Conservation (phyloP, 176 grass and related monocot species). For the Pharus latifolius region DNA sequence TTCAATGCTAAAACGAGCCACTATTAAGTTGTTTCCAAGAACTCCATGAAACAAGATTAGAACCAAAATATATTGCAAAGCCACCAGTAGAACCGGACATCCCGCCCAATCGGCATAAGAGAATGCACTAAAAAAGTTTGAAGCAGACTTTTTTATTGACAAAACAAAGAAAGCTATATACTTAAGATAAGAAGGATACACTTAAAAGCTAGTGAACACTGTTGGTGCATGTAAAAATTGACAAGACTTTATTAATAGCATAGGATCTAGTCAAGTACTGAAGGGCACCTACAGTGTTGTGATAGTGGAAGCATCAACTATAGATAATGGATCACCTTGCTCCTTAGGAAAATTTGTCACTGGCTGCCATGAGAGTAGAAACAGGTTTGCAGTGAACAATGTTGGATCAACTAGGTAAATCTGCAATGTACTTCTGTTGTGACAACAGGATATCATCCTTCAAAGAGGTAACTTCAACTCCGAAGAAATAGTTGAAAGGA, state of each 20-base stretch:
- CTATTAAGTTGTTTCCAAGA: neutral
- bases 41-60: neutral
- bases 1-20: neutral
- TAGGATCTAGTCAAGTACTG: neutral
- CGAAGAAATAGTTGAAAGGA: neutral
- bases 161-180: neutral
- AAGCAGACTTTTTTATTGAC: neutral
- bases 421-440: neutral
- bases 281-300: neutral
- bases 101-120: neutral
- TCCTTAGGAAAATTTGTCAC: neutral
- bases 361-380: neutral
- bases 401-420: neutral
- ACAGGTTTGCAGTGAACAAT: neutral
- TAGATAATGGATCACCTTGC: neutral
- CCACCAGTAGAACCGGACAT: neutral
- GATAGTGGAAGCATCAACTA: neutral
- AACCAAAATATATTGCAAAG: neutral
- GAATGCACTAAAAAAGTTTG: neutral
- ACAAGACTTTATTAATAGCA: neutral
- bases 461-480: neutral
- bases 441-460: neutral
- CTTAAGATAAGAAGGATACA: neutral
- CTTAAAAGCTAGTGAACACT: neutral
- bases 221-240: neutral